Base-by-base conservation (phyloP, 1,284 basidiomycete species). In the Erythrobasidium hasegawianum region DNA sequence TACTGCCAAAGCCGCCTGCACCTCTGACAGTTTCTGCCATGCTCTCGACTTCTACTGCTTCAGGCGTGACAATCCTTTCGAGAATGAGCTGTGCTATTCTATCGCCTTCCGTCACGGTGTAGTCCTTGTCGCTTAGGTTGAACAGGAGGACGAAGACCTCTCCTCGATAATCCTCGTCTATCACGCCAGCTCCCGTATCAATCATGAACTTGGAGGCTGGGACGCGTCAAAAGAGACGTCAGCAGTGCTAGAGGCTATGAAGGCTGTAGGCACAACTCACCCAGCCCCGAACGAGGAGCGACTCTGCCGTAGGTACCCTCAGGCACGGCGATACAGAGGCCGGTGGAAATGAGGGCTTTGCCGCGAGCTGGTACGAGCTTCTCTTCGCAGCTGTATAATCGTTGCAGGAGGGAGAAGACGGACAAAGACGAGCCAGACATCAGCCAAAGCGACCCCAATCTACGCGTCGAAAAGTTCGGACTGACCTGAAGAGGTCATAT, bases 111-210 rank as follows among this genome's bases (percentile, higher is more conserved):
- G 87, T 81, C 65, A 97, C 93, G 95, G 88, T 80, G 75, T 97
- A 97, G 74, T 96, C 91, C 69, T 84, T 80, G 73, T 94, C 89
- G 0, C 87, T 87, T 66, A 88, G 84, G 77, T 98, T 98, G 84
- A 95, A 97, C 40, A 98, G 82, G 24, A 98, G 81, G n/a, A 97
- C 90, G 76, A 89, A 93, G 61, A 98, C 84, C 8, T 86, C 81
- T 3, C 96, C 95, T 41, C 96, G 84, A 78, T 98, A 98, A 77
- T 98, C 95, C 13, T 90, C 88, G 72, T 98, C 96, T 66, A 98
- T 85, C 18, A 98, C 95, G 39, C 95, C 95, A 5, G 95, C 96
- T 0, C 95, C 95, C 0, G 90, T 94, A 76, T 96, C 89, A 69
- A 98, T 97, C 83, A 92, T 91, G 79, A 91, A 93, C 77, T 98